These are phyloP conservation scores for Murraya paniculata DNA, from an alignment of 345 rosid species.

Conservation along the genomic window DNA sequence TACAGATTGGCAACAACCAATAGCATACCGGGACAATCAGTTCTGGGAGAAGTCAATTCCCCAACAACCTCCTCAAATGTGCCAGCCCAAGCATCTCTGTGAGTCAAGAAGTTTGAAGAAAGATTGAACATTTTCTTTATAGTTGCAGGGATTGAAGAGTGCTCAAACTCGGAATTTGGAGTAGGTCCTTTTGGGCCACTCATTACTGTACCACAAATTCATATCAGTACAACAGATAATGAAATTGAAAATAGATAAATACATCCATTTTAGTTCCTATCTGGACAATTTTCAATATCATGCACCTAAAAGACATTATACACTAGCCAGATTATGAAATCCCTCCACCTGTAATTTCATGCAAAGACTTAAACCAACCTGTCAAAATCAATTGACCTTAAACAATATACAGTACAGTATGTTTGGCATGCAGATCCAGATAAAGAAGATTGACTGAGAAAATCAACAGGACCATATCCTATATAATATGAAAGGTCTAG, in stretches of 20 bases:
- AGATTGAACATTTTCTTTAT: slow-evolving; percentile 89
- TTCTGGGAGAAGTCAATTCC: slow-evolving; percentile 67
- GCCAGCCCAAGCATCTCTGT: slow-evolving; percentile 98
- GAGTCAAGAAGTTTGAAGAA: slow-evolving; percentile 82
- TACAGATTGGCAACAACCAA: not conserved
- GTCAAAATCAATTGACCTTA: slow-evolving; percentile 9
- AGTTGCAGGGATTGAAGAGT: slow-evolving; percentile 94
- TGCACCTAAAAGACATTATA: not conserved
- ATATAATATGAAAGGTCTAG: not conserved
- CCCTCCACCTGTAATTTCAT: not conserved
- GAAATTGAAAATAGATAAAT: not conserved
- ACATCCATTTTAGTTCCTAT: not conserved
- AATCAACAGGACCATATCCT: not conserved
- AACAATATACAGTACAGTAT: not conserved
- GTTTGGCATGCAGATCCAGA: not conserved
- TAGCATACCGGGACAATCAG: slow-evolving; percentile 78
- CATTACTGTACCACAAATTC: slow-evolving; percentile 43
- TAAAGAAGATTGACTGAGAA: not conserved
- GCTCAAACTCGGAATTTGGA: slow-evolving; percentile 79
- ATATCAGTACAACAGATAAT: not conserved
- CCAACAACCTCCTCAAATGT: slow-evolving; percentile 77
- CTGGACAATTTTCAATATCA: not conserved
- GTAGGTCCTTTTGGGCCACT: slow-evolving; percentile 67
- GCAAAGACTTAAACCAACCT: not conserved
- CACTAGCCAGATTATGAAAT: not conserved